These are phyloP conservation scores for Rhodosorus marinus DNA, from an alignment of 23 red algal genomes.

Conservation along the genomic window DNA sequence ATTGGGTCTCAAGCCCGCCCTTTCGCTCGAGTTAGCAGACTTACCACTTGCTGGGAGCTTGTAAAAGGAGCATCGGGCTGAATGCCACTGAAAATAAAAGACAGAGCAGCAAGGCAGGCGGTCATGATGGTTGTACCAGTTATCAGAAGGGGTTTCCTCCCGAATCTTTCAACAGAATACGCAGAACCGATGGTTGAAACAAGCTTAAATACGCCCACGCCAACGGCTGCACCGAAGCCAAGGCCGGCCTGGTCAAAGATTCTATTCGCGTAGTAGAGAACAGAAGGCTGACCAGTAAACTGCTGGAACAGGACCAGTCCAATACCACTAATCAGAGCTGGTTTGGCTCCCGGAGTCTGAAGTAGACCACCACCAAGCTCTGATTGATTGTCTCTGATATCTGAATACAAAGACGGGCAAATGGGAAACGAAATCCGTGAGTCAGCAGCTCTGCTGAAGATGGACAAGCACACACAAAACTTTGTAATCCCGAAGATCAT, in stretches of 20 bases:
- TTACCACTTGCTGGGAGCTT: background rate
- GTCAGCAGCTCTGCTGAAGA: background rate
- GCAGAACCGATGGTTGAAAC: slow-evolving; percentile 4
- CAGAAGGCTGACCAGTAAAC: slow-evolving; percentile 14
- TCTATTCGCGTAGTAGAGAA: slow-evolving; percentile 20
- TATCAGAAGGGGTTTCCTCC: slow-evolving; percentile 10
- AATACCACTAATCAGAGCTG: slow-evolving; percentile 4
- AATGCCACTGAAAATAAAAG: slow-evolving; percentile 1
- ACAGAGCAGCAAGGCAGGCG: background rate
- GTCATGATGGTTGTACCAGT: slow-evolving; percentile 7
- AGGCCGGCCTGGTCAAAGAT: slow-evolving; percentile 11
- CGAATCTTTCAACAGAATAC: slow-evolving; percentile 2
- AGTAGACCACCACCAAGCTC: too few relatives aligned
- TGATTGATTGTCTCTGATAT: too few relatives aligned
- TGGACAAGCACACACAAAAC: background rate
- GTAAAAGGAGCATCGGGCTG: background rate
- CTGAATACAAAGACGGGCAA: too few relatives aligned
- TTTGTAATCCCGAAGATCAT: background rate
- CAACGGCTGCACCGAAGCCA: slow-evolving; percentile 16
- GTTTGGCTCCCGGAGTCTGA: background rate
- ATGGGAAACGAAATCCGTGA: background rate
- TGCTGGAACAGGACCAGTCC: slow-evolving; percentile 16
- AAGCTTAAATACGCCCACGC: slow-evolving; percentile 13
- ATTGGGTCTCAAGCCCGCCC: too few relatives aligned
- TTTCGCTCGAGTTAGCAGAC: too few relatives aligned